phyloP scores from a whole-genome alignment of 2,329 filamentous ascomycete species.

The Pyricularia pennisetigena region DNA sequence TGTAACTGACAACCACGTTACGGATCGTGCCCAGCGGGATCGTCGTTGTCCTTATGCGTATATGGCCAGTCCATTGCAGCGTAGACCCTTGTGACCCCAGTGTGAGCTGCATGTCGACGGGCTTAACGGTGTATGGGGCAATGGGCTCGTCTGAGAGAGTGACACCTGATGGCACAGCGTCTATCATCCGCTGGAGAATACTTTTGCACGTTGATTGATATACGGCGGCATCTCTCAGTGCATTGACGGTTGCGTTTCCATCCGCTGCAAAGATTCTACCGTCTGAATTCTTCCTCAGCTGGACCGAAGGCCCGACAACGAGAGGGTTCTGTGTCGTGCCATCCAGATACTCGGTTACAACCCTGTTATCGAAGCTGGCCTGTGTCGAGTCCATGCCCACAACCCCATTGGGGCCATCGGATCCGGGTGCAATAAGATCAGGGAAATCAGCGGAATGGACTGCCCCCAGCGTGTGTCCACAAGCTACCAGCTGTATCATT shows the following conservation, averaged over 20 bases:
- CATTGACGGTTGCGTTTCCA: slow-evolving; percentile 41
- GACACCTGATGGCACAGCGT: slow-evolving; percentile 43
- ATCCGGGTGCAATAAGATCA: slow-evolving; percentile 35
- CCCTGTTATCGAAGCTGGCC: slow-evolving; percentile 42
- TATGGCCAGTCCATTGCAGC: slow-evolving; percentile 41
- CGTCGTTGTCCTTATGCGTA: slow-evolving; percentile 45
- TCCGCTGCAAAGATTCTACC: slow-evolving; percentile 45
- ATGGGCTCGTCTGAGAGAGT: slow-evolving; percentile 38
- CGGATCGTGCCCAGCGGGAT: slow-evolving; percentile 30
- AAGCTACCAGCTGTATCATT: slow-evolving; percentile 52
- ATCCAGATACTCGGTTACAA: slow-evolving; percentile 46
- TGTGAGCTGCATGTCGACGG: slow-evolving; percentile 44
- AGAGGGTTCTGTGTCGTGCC: slow-evolving; percentile 45
- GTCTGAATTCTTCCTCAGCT: slow-evolving; percentile 38
- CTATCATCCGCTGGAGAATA: slow-evolving; percentile 50
- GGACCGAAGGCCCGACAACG: slow-evolving; percentile 38
- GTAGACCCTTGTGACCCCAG: slow-evolving; percentile 36
- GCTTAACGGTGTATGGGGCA: slow-evolving; percentile 48
- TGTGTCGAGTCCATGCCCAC: slow-evolving; percentile 35
- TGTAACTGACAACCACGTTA: slow-evolving; percentile 43
- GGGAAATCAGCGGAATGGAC: slow-evolving; percentile 46
- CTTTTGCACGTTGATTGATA: slow-evolving; percentile 38
- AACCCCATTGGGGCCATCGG: slow-evolving; percentile 28
- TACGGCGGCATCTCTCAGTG: slow-evolving; percentile 30
- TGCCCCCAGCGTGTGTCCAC: slow-evolving; percentile 51